phyloP scores from a whole-genome alignment of 2,329 filamentous ascomycete species.

The Colletotrichum echinochloae region DNA sequence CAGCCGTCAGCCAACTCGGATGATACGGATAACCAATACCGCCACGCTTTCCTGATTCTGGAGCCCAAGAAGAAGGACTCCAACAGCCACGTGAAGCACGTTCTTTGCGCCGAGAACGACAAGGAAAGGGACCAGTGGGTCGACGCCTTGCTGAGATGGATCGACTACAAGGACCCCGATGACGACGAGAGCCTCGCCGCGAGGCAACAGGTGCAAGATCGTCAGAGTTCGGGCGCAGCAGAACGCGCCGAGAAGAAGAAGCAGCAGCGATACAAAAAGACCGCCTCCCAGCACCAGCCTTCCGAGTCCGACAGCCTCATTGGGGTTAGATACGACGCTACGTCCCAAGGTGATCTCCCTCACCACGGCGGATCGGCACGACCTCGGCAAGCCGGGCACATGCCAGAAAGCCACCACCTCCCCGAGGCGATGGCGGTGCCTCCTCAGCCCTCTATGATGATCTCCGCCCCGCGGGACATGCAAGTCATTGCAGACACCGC shows the following conservation, averaged over 20 bases:
- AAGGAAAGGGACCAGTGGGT: conserved; percentile 95
- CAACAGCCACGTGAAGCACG: conserved; percentile 87
- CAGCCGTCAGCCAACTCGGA: conserved; percentile 69
- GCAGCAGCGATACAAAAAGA: conserved; percentile 49
- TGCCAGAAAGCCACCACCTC: conserved; percentile 50
- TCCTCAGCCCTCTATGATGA: conserved; percentile 63
- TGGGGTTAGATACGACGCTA: conserved; percentile 69
- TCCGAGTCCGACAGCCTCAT: conserved; percentile 62
- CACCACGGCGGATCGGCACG: conserved; percentile 54
- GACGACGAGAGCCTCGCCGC: conserved; percentile 60
- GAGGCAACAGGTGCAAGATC: conserved; percentile 54
- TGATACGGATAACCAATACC: conserved; percentile 91
- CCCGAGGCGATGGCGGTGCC: conserved; percentile 47
- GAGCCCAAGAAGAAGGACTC: conserved; percentile 98
- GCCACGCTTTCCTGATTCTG: conserved; percentile 93
- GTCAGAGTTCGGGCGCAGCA: conserved; percentile 51
- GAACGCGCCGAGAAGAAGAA: conserved; percentile 45
- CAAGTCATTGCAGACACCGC: conserved; percentile 84
- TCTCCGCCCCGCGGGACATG: conserved; percentile 88
- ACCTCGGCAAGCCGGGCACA: conserved; percentile 51
- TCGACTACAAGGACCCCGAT: conserved; percentile 77
- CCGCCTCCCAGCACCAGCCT: conserved; percentile 51
- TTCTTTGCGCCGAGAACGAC: conserved; percentile 95
- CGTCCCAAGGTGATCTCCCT: conserved; percentile 64
- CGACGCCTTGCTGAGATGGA: conserved; percentile 87